Evolutionary conservation across 2,329 filamentous ascomycete species (phyloP).

Genomic region (Phialophora macrospora): DNA sequence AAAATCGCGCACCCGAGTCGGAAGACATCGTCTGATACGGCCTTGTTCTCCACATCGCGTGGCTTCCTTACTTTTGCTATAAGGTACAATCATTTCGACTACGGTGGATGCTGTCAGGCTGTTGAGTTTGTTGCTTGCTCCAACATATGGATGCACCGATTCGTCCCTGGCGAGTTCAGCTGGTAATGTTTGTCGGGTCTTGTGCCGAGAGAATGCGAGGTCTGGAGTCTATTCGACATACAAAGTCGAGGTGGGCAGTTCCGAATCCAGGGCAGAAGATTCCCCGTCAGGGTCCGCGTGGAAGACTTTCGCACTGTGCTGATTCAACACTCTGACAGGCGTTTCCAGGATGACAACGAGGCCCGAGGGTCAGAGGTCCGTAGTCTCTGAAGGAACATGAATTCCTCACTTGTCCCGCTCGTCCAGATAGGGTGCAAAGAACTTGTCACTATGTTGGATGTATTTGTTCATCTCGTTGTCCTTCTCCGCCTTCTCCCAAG

Average conservation of each 20-base stretch:
- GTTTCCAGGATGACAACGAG: neutral
- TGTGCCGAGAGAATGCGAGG: no score
- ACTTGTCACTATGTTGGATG: neutral
- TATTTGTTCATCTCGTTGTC: neutral
- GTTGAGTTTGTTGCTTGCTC: neutral
- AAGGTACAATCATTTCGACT: neutral
- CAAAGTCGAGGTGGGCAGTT: neutral
- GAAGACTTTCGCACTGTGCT: neutral
- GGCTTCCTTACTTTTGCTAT: neutral
- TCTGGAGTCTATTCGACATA: neutral
- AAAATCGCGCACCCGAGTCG: no score
- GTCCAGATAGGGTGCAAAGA: neutral
- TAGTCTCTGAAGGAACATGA: neutral
- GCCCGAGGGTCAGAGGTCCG: no score
- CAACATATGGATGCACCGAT: neutral
- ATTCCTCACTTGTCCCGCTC: neutral
- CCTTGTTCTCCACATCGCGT: neutral
- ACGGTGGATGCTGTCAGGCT: neutral
- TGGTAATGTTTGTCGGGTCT: neutral
- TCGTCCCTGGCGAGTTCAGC: neutral
- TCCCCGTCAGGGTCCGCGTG: neutral
- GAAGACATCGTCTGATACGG: neutral
- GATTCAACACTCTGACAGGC: neutral
- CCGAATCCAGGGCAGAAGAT: neutral
- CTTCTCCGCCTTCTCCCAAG: conserved; percentile 16